phyloP scores from a whole-genome alignment of 75 land plant species.

The Sequoiadendron giganteum region DNA sequence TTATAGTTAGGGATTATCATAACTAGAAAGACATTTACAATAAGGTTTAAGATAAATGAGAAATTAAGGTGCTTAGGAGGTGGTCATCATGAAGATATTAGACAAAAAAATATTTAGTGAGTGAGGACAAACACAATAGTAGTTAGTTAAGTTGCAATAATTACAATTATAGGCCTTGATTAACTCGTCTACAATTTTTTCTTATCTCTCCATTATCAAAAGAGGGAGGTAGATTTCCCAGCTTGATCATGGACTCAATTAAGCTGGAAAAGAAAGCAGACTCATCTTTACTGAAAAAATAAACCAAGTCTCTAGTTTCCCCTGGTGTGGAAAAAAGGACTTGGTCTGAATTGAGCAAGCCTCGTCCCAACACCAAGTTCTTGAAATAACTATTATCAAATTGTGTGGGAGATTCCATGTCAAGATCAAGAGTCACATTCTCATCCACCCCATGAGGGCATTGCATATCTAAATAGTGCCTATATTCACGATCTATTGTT shows the following conservation, averaged over 20 bases:
- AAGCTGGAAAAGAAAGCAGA: conserved; percentile 44
- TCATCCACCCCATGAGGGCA: conserved; percentile 60
- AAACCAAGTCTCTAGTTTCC: conserved; percentile 34
- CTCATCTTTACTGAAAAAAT: conserved; percentile 35
- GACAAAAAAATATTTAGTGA: too few species aligned
- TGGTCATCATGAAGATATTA: too few species aligned
- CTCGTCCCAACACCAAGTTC: conserved; percentile 46
- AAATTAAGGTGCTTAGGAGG: too few species aligned
- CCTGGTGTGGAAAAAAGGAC: conserved; percentile 32
- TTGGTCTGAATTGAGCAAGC: conserved; percentile 65
- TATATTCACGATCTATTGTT: conserved; percentile 29
- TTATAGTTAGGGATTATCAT: too few species aligned
- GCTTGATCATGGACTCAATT: conserved; percentile 52
- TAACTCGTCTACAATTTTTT: conserved; percentile 43
- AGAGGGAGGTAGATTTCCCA: conserved; percentile 49
- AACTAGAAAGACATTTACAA: too few species aligned
- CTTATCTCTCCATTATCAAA: conserved; percentile 47
- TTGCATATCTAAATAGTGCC: conserved; percentile 36
- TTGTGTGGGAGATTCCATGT: conserved; percentile 30
- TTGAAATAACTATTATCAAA: conserved; percentile 70
- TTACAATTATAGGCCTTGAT: not conserved
- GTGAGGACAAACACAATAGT: too few species aligned
- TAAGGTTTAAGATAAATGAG: too few species aligned
- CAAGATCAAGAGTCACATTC: conserved; percentile 52
- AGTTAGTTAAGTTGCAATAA: not conserved